phyloP scores from a whole-genome alignment of 345 rosid species.

The Brassica carinata region DNA sequence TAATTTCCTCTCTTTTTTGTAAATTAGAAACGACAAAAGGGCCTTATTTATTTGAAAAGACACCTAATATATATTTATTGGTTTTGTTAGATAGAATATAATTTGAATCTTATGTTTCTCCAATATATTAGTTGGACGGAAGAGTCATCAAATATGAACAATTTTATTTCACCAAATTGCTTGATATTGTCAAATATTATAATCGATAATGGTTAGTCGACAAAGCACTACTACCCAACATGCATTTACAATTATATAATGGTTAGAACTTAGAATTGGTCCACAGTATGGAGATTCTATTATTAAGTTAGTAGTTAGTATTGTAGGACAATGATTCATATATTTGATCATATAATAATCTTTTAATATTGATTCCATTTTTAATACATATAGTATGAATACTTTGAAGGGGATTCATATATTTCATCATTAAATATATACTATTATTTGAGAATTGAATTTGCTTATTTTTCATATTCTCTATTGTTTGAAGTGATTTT shows the following conservation, averaged over 20 bases:
- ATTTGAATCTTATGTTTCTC: conserved; percentile 1
- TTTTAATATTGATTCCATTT: conserved; percentile 1
- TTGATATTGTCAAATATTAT: conserved; percentile 17
- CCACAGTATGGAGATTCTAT: conserved; percentile 23
- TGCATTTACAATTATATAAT: conserved; percentile 4
- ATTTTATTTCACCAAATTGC: not conserved
- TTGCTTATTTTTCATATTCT: too few species aligned
- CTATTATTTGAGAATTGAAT: too few species aligned
- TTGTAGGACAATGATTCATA: conserved; percentile 22
- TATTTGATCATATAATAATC: conserved; percentile 6
- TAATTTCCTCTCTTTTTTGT: not conserved
- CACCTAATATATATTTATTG: not conserved
- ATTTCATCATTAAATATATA: not conserved
- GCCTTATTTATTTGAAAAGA: conserved; percentile 1
- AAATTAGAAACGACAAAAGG: conserved; percentile 16
- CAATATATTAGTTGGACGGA: conserved; percentile 14
- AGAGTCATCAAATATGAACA: not conserved
- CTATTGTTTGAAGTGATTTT: too few species aligned
- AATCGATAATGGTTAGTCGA: conserved; percentile 8
- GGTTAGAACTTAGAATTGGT: conserved; percentile 23
- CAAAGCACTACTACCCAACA: conserved; percentile 34
- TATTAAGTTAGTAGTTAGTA: conserved; percentile 2
- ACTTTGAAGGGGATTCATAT: not conserved
- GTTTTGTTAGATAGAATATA: conserved; percentile 16
- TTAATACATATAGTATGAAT: not conserved